Evolutionary conservation across 176 grass and related monocot genomes (phyloP), one percentile per base, ranked within the genome.

Genomic region (Cymbopogon citratus): DNA sequence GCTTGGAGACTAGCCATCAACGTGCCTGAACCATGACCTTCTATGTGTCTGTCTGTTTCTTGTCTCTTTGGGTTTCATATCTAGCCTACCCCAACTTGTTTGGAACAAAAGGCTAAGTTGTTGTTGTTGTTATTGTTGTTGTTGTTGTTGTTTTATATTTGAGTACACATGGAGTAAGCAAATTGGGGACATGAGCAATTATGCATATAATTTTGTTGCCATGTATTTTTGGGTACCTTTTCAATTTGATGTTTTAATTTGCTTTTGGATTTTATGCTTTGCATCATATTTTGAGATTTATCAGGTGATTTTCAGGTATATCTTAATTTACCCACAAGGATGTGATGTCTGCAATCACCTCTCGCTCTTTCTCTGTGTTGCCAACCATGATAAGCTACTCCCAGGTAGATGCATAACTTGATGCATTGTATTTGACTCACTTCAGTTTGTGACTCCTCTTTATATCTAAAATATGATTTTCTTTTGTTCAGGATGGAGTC

Each of bases 351-450:
- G 89, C 77, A 93, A 99, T 88, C 97, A 99, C 52, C 81, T 99
- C 75, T 99, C 97, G n/a, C 85, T 99, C 41, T 99, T 99, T 85
- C 97, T 99, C 65, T 99, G 93, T 93, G 97, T 99, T 68, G 97
- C 97, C 45, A 90, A 99, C 78, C 93, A 99, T 83, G 97, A 99
- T 60, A 95, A 96, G 80, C 80, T 99, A 73, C 91, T 95, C 75
- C 97, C 97, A 90, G 93, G 97, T 99, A 78, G 52, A 86, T 66
- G 34, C 71, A 75, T 69, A 84, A 48, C 38, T 21, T 43, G 46
- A 61, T 75, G 54, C 68, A 33, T 89, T 66, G 35, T 75, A 77
- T 23, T 77, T 51, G 74, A 44, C 39, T 59, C 15, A 68, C 27
- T 52, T 69, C 9, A 57, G 29, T 61, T 64, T 33, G 85, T 85